Evolutionary conservation across 2,329 filamentous ascomycete genomes (phyloP).

Genomic region (Aspergillus tubingensis): DNA sequence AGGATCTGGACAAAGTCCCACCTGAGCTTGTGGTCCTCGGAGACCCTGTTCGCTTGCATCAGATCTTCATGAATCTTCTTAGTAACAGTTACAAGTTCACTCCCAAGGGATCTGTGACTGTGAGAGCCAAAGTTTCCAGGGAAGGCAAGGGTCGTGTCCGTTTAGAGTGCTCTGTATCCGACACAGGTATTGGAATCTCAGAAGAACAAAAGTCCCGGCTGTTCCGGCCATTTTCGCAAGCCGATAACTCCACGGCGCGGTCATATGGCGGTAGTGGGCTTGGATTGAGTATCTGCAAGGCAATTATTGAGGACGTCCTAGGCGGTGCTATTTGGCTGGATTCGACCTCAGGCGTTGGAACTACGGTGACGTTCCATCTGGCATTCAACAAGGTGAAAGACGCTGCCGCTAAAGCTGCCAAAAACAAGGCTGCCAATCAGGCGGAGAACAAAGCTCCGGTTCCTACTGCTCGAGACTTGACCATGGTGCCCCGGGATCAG

Average conservation of each 20-base stretch:
- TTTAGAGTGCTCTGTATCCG: slow-evolving; percentile 80
- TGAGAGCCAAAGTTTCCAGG: slow-evolving; percentile 70
- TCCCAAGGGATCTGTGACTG: slow-evolving; percentile 79
- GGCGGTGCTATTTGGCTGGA: slow-evolving; percentile 81
- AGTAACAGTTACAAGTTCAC: slow-evolving; percentile 96
- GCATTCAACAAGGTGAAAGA: slow-evolving; percentile 77
- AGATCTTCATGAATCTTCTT: slow-evolving; percentile 78
- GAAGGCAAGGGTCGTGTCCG: slow-evolving; percentile 71
- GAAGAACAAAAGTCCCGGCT: slow-evolving; percentile 75
- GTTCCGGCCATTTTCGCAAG: slow-evolving; percentile 90
- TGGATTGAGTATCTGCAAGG: slow-evolving; percentile 91
- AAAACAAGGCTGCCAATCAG: slow-evolving; percentile 50
- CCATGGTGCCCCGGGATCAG: slow-evolving; percentile 71
- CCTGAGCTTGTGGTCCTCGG: slow-evolving; percentile 71
- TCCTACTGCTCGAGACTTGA: slow-evolving; percentile 64
- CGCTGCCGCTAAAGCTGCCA: slow-evolving; percentile 58
- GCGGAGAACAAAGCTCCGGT: slow-evolving; percentile 46
- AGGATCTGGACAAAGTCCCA: slow-evolving; percentile 64
- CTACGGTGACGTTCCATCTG: slow-evolving; percentile 75
- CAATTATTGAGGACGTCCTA: slow-evolving; percentile 89
- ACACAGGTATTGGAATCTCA: slow-evolving; percentile 90
- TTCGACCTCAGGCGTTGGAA: slow-evolving; percentile 64
- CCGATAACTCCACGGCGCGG: slow-evolving; percentile 83
- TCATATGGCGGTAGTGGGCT: slow-evolving; percentile 92
- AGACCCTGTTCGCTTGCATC: slow-evolving; percentile 78